Percentiles rank a stretch among this genome's conserved stretches.
These are phyloP conservation scores for Blastobotrys muscicola DNA, from an alignment of 805 yeast genomes.

Conservation along the genomic window DNA sequence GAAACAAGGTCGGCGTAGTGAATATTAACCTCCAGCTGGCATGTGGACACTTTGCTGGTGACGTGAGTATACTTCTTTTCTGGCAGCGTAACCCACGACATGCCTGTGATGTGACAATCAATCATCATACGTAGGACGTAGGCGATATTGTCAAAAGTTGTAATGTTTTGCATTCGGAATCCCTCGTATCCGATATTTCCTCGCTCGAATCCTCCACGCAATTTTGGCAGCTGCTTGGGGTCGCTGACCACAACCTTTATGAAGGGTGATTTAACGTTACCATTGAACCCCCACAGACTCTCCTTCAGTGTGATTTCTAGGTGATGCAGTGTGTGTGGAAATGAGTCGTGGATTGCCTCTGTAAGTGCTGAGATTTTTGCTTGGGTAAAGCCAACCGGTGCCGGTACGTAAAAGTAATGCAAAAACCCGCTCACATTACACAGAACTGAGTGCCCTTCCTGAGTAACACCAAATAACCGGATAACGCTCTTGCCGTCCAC, in stretches of 20 bases:
- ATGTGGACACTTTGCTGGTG: conserved; percentile 47
- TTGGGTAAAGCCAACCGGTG: conserved; percentile 64
- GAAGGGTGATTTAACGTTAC: conserved; percentile 68
- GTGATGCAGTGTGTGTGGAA: conserved; percentile 48
- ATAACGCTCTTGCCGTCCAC: conserved; percentile 47
- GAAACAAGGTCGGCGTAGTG: conserved; percentile 60
- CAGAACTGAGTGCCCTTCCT: conserved; percentile 74
- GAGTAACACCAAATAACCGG: conserved; percentile 88
- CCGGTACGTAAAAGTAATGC: conserved; percentile 88
- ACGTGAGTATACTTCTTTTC: conserved; percentile 50
- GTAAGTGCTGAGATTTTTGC: conserved; percentile 35
- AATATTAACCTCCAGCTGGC: conserved; percentile 77
- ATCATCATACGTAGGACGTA: conserved; percentile 81
- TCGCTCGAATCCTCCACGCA: conserved; percentile 75
- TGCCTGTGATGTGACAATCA: conserved; percentile 83
- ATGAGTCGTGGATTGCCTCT: neutral
- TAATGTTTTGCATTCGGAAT: conserved; percentile 37
- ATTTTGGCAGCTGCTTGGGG: conserved; percentile 53
- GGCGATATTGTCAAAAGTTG: conserved; percentile 85
- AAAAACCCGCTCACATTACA: conserved; percentile 84
- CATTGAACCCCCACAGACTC: conserved; percentile 89
- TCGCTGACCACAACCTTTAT: conserved; percentile 62
- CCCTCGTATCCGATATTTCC: conserved; percentile 63
- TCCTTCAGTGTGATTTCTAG: conserved; percentile 65
- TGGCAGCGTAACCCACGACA: conserved; percentile 95